Conservation (phyloP, 257 asterid genomes). For the Solanum paucissectum region DNA sequence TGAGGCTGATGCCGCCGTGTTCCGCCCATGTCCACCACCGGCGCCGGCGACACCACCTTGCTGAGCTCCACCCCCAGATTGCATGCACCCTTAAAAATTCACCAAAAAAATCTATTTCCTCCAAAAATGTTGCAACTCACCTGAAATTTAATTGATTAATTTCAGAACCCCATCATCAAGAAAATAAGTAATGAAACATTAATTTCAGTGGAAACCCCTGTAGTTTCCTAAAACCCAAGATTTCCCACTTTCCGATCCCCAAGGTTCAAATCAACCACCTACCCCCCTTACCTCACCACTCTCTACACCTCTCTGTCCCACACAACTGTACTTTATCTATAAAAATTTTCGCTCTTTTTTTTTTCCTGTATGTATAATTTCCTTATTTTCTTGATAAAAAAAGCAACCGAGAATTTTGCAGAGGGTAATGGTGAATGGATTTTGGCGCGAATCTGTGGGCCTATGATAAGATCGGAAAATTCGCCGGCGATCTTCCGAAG, state of each 20-base stretch:
- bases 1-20: conserved; percentile 58
- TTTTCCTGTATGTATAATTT: neutral
- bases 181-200: conserved; percentile 13
- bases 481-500: conserved; percentile 51
- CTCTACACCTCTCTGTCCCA: conserved; percentile 35
- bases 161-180: conserved; percentile 2
- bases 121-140: neutral
- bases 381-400: neutral
- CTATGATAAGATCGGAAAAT: conserved; percentile 35
- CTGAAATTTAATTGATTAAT: neutral
- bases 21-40: conserved; percentile 82
- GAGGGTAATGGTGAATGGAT: neutral
- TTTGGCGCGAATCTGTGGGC: conserved; percentile 37
- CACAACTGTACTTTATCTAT: conserved; percentile 10
- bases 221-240: conserved; percentile 11
- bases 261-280: conserved; percentile 24
- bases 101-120: neutral
- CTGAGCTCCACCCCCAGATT: conserved; percentile 88
- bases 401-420: conserved; percentile 12
- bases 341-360: neutral
- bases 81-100: conserved; percentile 34
- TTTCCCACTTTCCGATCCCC: conserved; percentile 33
- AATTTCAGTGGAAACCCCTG: conserved; percentile 14
- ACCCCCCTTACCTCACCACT: neutral
- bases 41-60: conserved; percentile 53